Percentiles rank a stretch among this genome's conserved stretches.
phyloP scores from a whole-genome alignment of 2,329 filamentous ascomycete genomes.

The Aspergillus sp. region DNA sequence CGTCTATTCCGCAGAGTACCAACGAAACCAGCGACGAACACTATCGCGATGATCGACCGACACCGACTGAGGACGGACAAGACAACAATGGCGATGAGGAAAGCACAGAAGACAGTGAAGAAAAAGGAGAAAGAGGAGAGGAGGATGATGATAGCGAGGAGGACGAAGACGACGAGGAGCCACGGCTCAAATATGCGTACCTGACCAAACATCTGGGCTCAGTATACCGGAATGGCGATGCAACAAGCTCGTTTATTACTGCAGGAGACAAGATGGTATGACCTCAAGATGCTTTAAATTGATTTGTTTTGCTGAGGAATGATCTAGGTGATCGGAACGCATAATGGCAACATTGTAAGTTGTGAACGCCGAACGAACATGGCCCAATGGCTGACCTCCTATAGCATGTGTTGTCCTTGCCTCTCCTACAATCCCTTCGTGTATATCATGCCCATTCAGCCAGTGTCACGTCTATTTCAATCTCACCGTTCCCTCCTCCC shows the following conservation, averaged over 20 bases:
- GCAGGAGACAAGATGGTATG: conserved; percentile 93
- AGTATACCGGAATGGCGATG: conserved; percentile 90
- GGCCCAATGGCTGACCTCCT: conserved; percentile 10
- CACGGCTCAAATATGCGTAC: conserved; percentile 84
- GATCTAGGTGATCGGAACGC: conserved; percentile 75
- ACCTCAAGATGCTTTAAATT: conserved; percentile 2
- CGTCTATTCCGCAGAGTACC: conserved; percentile 12
- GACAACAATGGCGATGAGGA: conserved; percentile 11
- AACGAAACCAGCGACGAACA: conserved; percentile 4
- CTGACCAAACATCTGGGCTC: conserved; percentile 71
- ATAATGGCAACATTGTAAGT: conserved; percentile 91
- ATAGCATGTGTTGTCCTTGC: conserved; percentile 78
- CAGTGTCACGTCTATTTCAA: conserved; percentile 80
- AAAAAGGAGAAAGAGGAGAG: conserved; percentile 38
- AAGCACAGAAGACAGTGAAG: conserved; percentile 16
- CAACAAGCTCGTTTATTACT: conserved; percentile 82
- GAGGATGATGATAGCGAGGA: conserved; percentile 63
- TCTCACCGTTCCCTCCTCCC: conserved; percentile 75
- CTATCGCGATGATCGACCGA: conserved; percentile 5
- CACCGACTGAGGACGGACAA: conserved; percentile 1
- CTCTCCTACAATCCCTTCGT: conserved; percentile 71
- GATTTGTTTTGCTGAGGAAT: conserved; percentile 26
- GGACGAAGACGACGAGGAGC: conserved; percentile 87
- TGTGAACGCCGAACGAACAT: conserved; percentile 1
- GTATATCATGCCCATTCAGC: conserved; percentile 90